These are phyloP conservation scores for Colletotrichum spinosum DNA, from an alignment of 2,329 filamentous ascomycete species.

Conservation along the genomic window DNA sequence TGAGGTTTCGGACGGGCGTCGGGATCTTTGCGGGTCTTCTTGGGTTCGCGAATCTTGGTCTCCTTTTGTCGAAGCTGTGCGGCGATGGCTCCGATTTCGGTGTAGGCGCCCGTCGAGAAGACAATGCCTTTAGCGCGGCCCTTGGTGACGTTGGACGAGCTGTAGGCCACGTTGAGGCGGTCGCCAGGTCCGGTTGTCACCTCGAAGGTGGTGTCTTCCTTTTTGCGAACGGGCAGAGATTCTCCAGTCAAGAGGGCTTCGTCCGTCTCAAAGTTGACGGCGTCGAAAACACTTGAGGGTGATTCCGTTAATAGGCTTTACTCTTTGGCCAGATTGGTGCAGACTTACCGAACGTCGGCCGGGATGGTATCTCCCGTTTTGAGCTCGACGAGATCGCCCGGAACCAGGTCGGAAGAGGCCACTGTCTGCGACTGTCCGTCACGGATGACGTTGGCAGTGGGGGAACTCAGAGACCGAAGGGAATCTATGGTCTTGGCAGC, in stretches of 20 bases:
- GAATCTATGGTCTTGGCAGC: slow-evolving; percentile 67
- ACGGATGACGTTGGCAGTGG: slow-evolving; percentile 61
- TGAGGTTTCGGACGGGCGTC: slow-evolving; percentile 61
- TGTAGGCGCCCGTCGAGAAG: slow-evolving; percentile 69
- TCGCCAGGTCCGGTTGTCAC: slow-evolving; percentile 68
- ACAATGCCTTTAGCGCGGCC: slow-evolving; percentile 70
- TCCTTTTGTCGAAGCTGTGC: slow-evolving; percentile 66
- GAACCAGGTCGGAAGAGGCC: slow-evolving; percentile 65
- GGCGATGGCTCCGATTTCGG: slow-evolving; percentile 74
- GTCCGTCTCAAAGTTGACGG: slow-evolving; percentile 68
- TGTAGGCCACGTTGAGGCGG: slow-evolving; percentile 71
- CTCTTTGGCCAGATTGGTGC: not conserved
- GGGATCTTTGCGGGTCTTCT: slow-evolving; percentile 46
- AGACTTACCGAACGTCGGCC: slow-evolving; percentile 50
- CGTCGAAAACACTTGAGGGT: slow-evolving; percentile 54
- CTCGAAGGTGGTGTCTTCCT: slow-evolving; percentile 59
- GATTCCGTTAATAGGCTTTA: slow-evolving; percentile 22
- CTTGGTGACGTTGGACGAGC: slow-evolving; percentile 71
- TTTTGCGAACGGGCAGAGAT: slow-evolving; percentile 68
- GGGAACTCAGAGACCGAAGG: slow-evolving; percentile 59
- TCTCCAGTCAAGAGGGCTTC: slow-evolving; percentile 73
- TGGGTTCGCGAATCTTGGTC: slow-evolving; percentile 57
- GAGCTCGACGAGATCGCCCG: slow-evolving; percentile 68
- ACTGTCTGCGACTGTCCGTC: slow-evolving; percentile 60
- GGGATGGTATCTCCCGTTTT: slow-evolving; percentile 59